phyloP scores from a whole-genome alignment of 73 alveolate genomes.

The Effrenium voratum region DNA sequence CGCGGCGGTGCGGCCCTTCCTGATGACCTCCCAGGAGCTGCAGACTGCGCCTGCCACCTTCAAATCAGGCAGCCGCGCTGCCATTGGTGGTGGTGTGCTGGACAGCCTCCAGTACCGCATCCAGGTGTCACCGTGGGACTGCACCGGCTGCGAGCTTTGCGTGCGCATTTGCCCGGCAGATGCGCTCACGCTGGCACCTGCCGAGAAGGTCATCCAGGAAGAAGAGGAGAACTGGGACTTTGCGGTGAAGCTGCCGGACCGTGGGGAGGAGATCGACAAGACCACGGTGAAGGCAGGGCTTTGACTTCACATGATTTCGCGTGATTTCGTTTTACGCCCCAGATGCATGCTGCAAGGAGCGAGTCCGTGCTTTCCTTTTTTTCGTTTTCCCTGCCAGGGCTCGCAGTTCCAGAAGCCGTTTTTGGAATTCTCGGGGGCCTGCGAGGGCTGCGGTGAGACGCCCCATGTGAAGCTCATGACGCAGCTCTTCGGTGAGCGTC shows the following conservation, averaged over 20 bases:
- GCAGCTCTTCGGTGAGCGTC: conserved; percentile 94
- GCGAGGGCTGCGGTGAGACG: conserved; percentile 95
- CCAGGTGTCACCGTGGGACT: conserved; percentile 85
- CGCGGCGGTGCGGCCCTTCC: conserved; percentile 93
- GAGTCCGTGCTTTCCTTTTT: neutral
- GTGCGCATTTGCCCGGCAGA: conserved; percentile 93
- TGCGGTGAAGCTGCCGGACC: conserved; percentile 63
- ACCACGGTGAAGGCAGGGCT: conserved; percentile 91
- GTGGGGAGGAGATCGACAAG: conserved; percentile 85
- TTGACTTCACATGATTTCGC: too few relatives aligned
- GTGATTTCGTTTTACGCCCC: too few relatives aligned
- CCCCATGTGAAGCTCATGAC: conserved; percentile 94
- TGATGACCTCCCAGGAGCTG: conserved; percentile 50
- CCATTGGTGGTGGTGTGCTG: conserved; percentile 81
- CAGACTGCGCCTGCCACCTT: conserved; percentile 42
- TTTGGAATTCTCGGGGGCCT: conserved; percentile 90
- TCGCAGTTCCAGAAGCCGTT: conserved; percentile 89
- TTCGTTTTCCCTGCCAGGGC: too few relatives aligned
- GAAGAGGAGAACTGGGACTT: conserved; percentile 88
- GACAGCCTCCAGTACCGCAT: conserved; percentile 84
- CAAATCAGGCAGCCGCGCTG: conserved; percentile 54
- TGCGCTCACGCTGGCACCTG: conserved; percentile 52
- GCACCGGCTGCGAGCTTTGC: conserved; percentile 94
- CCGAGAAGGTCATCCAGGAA: conserved; percentile 63
- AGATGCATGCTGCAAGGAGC: neutral